These are phyloP conservation scores for Claviceps sp. DNA, from an alignment of 2,329 filamentous ascomycete genomes.

Conservation along the genomic window DNA sequence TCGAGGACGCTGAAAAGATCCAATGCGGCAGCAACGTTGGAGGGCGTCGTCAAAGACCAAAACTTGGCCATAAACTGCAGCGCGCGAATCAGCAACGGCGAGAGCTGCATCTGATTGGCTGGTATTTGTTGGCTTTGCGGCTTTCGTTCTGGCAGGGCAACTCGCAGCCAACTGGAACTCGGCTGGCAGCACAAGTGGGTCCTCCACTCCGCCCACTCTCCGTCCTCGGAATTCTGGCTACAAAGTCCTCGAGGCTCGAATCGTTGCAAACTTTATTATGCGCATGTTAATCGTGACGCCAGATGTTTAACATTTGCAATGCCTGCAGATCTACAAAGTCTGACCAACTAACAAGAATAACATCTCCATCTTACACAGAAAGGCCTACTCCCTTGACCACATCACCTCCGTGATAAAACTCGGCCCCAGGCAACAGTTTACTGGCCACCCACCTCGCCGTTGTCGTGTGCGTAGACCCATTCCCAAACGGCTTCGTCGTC, in stretches of 20 bases:
- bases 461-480: constrained; percentile 40
- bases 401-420: constrained; percentile 38
- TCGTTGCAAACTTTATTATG: too few relatives aligned
- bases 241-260: too few relatives aligned
- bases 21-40: not conserved
- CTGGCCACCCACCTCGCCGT: constrained; percentile 48
- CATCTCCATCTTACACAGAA: not conserved
- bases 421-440: constrained; percentile 32
- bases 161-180: not conserved
- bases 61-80: not conserved
- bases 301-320: too few relatives aligned
- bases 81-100: not conserved
- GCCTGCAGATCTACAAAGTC: not conserved
- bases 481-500: constrained; percentile 36
- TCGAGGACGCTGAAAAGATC: not conserved
- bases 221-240: too few relatives aligned
- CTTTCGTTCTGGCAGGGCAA: constrained; percentile 1
- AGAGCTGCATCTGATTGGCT: not conserved
- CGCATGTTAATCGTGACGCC: too few relatives aligned
- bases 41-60: not conserved
- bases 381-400: constrained; percentile 34
- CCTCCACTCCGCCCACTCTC: not conserved
- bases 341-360: not conserved
- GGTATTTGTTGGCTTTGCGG: not conserved
- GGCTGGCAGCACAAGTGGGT: not conserved